Percentiles rank a stretch among this genome's conserved stretches.
Conservation (phyloP, 495 filamentous ascomycete genomes). For the Peziza echinospora region DNA sequence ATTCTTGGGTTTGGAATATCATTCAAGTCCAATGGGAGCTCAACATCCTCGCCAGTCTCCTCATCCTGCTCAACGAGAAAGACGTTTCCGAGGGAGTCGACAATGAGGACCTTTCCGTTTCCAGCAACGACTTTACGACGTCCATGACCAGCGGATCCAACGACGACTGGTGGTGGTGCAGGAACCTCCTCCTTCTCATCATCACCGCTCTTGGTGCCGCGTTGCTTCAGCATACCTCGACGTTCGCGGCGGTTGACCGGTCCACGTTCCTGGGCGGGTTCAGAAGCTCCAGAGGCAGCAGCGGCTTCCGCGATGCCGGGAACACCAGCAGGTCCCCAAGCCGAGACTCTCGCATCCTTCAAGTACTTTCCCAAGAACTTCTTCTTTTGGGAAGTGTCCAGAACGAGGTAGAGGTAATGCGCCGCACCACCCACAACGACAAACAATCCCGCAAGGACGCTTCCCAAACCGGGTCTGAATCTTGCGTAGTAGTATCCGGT, state of each 20-base stretch:
- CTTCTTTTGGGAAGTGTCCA: slow-evolving; percentile 69
- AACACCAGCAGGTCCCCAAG: slow-evolving; percentile 53
- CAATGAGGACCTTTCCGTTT: slow-evolving; percentile 86
- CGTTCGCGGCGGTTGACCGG: slow-evolving; percentile 72
- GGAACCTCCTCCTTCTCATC: slow-evolving; percentile 13
- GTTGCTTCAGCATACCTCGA: slow-evolving; percentile 36
- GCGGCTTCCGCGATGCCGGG: slow-evolving; percentile 14
- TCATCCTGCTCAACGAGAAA: slow-evolving; percentile 77
- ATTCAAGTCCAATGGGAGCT: slow-evolving; percentile 65
- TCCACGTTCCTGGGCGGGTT: slow-evolving; percentile 21
- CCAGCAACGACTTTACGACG: slow-evolving; percentile 66
- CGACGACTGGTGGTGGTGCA: slow-evolving; percentile 24
- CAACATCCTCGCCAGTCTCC: slow-evolving; percentile 48
- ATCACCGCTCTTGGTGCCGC: slow-evolving; percentile 25
- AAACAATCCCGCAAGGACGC: slow-evolving; percentile 66
- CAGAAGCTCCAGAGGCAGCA: slow-evolving; percentile 21
- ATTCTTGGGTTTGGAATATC: slow-evolving; percentile 43
- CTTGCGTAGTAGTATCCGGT: slow-evolving; percentile 95
- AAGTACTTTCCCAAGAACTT: slow-evolving; percentile 85
- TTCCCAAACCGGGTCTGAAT: slow-evolving; percentile 71
- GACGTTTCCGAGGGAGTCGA: slow-evolving; percentile 77
- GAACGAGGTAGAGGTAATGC: slow-evolving; percentile 64
- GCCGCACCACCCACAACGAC: slow-evolving; percentile 60
- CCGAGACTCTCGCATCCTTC: slow-evolving; percentile 62
- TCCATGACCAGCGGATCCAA: slow-evolving; percentile 36